Conservation (phyloP, 1,284 basidiomycete genomes). For the Fomitiporia mediterranea region DNA sequence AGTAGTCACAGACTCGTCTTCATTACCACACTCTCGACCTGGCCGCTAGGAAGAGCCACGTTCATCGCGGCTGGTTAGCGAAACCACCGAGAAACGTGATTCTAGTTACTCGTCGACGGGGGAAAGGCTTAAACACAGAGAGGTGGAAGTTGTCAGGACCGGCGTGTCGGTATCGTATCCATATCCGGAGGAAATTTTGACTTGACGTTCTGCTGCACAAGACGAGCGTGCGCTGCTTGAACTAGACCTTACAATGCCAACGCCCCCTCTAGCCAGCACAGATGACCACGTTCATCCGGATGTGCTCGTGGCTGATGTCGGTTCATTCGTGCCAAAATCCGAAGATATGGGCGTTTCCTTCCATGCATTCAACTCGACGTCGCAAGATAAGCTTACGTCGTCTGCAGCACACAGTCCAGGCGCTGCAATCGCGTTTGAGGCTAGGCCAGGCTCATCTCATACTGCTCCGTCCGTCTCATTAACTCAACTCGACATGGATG, state of each 20-base stretch:
- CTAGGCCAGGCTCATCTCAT: constrained; percentile 8
- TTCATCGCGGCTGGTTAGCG: background rate
- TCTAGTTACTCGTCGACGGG: background rate
- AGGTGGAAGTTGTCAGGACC: background rate
- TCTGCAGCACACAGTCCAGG: constrained; percentile 6
- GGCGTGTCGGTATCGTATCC: background rate
- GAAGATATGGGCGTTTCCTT: constrained; percentile 10
- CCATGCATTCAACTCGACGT: constrained; percentile 5
- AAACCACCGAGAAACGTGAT: background rate
- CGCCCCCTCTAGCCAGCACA: constrained; percentile 1
- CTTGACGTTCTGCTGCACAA: background rate
- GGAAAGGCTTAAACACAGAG: background rate
- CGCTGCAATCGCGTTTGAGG: constrained; percentile 8
- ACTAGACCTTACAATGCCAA: constrained; percentile 3
- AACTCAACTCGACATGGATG: constrained; percentile 12
- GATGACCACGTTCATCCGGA: constrained; percentile 5
- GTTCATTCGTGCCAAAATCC: constrained; percentile 12
- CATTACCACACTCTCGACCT: background rate
- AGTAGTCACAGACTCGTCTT: background rate
- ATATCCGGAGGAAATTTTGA: background rate
- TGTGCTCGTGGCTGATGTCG: constrained; percentile 3
- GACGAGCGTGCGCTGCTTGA: background rate
- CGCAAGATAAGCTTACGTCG: constrained; percentile 16
- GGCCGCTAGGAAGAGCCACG: background rate
- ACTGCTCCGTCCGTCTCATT: constrained; percentile 2